Base-by-base conservation (phyloP, 192 early-diverging fungal genomes). In the Coemansia sp. region DNA sequence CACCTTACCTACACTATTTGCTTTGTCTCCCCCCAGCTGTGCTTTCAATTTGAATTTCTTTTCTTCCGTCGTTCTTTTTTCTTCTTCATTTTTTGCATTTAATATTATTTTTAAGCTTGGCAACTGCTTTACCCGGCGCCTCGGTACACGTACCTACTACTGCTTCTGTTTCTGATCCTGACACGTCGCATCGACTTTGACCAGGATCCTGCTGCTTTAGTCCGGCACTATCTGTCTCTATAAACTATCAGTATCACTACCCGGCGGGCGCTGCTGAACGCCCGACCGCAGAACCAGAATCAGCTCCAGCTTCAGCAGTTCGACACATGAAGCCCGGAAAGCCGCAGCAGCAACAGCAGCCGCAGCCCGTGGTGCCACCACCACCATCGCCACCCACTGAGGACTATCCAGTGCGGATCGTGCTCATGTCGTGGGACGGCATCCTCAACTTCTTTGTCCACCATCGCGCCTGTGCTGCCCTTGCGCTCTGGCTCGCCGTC, bases 381-480 rank as follows among this genome's bases (percentile, higher is more conserved):
- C 22, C 4, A 18, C 16, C 59, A 13, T 33, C 16, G 47, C 27
- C 63, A 22, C 49, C 54, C 20, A 65, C 66, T 38, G 79, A 73
- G 5, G 49, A 66, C 63, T 74, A 76, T 18, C 15, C 71, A 18
- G 72, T 46, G 22, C 41, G 55, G 54, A 15, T 46, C 36, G 54
- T 84, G 36, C 77, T 71, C 12, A 31, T 64, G 16, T 79, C 70
- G 73, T 79, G 76, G 76, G 76, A 79, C 65, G 49, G 34, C 33
- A 42, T 76, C 8, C 71, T 84, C 10, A 70, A 43, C 18, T 84
- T 79, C 36, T 84, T 84, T 54, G 44, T 69, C 12, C 63, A 66
- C 60, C 82, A 84, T 44, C 76, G 81, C 27, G 81, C 81, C 15
- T 70, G 71, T 9, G 71, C 81, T 7, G 77, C 71, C 40, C 43